phyloP scores from a whole-genome alignment of 345 rosid species.

The Pelargonium nanum region DNA sequence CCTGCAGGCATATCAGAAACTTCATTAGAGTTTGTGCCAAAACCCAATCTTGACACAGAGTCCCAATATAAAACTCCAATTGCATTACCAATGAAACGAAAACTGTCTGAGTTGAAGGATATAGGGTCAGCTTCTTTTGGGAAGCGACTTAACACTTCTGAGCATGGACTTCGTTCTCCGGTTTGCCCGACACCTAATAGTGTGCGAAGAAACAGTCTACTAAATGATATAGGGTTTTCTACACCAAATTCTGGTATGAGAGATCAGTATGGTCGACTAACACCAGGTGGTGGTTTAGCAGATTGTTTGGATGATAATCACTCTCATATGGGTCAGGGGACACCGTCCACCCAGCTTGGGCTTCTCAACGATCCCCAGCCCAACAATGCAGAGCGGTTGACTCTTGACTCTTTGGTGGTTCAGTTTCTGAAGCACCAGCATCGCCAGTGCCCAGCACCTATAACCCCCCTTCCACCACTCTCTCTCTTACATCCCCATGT shows the following conservation, averaged over 20 bases:
- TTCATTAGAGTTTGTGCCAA: slow-evolving; percentile 28
- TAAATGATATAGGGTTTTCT: slow-evolving; percentile 44
- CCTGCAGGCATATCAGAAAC: slow-evolving; percentile 27
- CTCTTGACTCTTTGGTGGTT: slow-evolving; percentile 78
- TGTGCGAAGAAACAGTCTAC: slow-evolving; percentile 31
- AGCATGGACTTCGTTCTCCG: slow-evolving; percentile 61
- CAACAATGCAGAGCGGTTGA: slow-evolving; percentile 57
- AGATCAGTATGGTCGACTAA: slow-evolving; percentile 33
- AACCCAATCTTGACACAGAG: slow-evolving; percentile 38
- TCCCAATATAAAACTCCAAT: slow-evolving; percentile 59
- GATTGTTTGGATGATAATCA: slow-evolving; percentile 44
- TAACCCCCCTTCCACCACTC: slow-evolving; percentile 94
- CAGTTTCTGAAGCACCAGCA: slow-evolving; percentile 96
- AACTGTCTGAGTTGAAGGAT: slow-evolving; percentile 62
- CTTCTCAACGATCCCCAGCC: slow-evolving; percentile 46
- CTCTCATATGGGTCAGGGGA: slow-evolving; percentile 31
- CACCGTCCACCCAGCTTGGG: slow-evolving; percentile 35
- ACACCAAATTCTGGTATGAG: slow-evolving; percentile 41
- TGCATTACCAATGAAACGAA: slow-evolving; percentile 64
- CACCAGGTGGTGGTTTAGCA: slow-evolving; percentile 22
- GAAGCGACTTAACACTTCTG: slow-evolving; percentile 60
- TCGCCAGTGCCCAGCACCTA: slow-evolving; percentile 97
- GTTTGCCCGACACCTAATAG: slow-evolving; percentile 43
- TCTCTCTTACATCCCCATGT: slow-evolving; percentile 88
- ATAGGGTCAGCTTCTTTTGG: slow-evolving; percentile 36